These are phyloP conservation scores for Mycena maculata DNA, from an alignment of 768 basidiomycete genomes.

Conservation along the genomic window DNA sequence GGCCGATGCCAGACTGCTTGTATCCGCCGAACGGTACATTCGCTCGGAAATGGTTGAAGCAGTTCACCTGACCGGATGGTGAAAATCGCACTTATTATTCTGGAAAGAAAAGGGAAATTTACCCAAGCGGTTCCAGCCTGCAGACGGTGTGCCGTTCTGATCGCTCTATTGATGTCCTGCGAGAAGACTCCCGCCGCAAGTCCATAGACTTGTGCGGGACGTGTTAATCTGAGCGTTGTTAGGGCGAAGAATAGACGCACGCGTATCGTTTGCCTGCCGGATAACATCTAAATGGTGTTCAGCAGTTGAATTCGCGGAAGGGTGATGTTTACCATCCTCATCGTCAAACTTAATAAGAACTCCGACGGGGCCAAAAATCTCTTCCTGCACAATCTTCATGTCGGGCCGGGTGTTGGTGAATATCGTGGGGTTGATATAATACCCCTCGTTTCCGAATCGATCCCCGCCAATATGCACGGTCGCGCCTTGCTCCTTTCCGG, in stretches of 20 bases:
- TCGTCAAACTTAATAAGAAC: constrained; percentile 70
- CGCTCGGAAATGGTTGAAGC: constrained; percentile 50
- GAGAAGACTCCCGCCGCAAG: constrained; percentile 67
- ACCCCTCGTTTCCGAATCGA: constrained; percentile 64
- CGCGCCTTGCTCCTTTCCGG: constrained; percentile 70
- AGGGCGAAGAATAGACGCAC: not conserved
- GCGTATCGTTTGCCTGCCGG: constrained; percentile 60
- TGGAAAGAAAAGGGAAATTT: constrained; percentile 5
- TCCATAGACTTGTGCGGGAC: constrained; percentile 49
- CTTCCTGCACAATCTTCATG: constrained; percentile 69
- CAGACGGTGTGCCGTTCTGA: constrained; percentile 62
- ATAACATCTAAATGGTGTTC: constrained; percentile 38
- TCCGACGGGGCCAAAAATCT: constrained; percentile 80
- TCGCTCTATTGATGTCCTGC: constrained; percentile 55
- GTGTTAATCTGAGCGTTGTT: not conserved
- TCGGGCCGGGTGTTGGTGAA: constrained; percentile 65
- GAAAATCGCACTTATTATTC: not conserved
- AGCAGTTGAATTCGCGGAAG: not conserved
- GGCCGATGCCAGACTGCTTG: constrained; percentile 71
- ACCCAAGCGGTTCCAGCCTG: constrained; percentile 77
- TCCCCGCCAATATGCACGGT: constrained; percentile 67
- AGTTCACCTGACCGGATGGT: constrained; percentile 46
- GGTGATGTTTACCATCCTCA: constrained; percentile 46
- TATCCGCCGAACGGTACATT: constrained; percentile 72
- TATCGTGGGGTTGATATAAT: constrained; percentile 72